Evolutionary conservation across 2,329 filamentous ascomycete genomes (phyloP), one percentile per base, ranked within the genome.

Genomic region (Colletotrichum godetiae): DNA sequence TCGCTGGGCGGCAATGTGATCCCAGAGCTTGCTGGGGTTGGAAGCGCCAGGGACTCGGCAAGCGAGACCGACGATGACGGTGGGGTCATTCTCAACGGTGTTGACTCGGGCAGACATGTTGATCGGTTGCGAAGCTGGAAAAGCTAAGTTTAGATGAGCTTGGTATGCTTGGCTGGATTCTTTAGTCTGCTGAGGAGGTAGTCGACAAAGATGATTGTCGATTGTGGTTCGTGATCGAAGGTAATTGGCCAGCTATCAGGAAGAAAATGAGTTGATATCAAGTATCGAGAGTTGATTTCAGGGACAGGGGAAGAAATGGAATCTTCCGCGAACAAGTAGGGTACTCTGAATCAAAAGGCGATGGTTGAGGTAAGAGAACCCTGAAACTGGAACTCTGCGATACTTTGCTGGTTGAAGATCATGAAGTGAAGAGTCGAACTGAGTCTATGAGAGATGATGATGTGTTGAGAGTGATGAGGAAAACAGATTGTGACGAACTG

Each of bases 31-130:
- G 33, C 78, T 49, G 58, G 73, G 67, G 29, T 76, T 67, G 49
- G 76, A 79, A 37, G 79, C 79, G 15, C 79, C 77, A 3, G 80
- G 78, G 31, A 81, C 78, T 15, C 76, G 75, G 37, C 80, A 79
- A 27, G 78, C 79, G 31, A 82, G 68, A 8, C 81, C 81, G 56
- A 82, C 75, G 27, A 83, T 78, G 59, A 80, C 81, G 33, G 79
- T 77, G 3, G 79, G 80, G 68, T 82, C 81, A 42, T 74, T 66
- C 49, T 33, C 72, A 57, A 61, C 59, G 27, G 52, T 10, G 66
- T 59, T 67, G 53, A 53, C 63, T 46, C 35, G 53, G 33, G 55
- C 53, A 70, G 74, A 68, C 76, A 77, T 78, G 62, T 60, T 75
- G 75, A 69, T 59, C 46, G 52, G 52, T 55, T 42, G 53, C 53